A percentile compares a stretch with the other conserved stretches of the same genome.
Conservation (phyloP, 768 basidiomycete species). For the Auriscalpium orientale region DNA sequence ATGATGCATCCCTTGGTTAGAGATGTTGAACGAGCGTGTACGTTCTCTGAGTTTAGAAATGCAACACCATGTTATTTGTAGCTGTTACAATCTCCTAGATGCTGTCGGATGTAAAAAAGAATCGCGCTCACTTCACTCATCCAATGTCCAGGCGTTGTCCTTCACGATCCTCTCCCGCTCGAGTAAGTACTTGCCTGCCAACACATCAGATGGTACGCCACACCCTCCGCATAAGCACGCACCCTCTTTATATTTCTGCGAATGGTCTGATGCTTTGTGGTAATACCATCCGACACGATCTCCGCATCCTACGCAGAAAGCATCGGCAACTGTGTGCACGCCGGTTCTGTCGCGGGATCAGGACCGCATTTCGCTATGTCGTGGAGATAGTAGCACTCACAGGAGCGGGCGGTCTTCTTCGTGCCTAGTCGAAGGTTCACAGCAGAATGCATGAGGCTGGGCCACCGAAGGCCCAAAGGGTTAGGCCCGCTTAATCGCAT, state of each 20-base stretch:
- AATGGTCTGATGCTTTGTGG: conserved; percentile 64
- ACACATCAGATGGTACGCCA: neutral
- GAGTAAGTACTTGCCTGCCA: conserved; percentile 71
- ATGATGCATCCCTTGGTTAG: too few species aligned
- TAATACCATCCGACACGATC: conserved; percentile 81
- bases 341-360: conserved; percentile 48
- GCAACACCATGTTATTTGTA: too few species aligned
- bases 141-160: conserved; percentile 72
- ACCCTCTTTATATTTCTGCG: conserved; percentile 88
- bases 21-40: too few species aligned
- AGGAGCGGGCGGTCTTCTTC: conserved; percentile 69
- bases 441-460: conserved; percentile 70
- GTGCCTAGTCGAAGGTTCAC: conserved; percentile 67
- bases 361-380: neutral
- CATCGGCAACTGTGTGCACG: conserved; percentile 74
- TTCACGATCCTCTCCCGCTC: conserved; percentile 76
- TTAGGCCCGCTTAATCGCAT: neutral
- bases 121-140: too few species aligned
- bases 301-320: conserved; percentile 72
- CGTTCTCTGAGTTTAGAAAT: too few species aligned
- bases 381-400: conserved; percentile 30
- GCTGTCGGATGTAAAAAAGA: too few species aligned
- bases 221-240: conserved; percentile 9
- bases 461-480: neutral
- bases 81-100: neutral